These are phyloP conservation scores for Solanum chacoense DNA, from an alignment of 305 asterid species.

Conservation along the genomic window DNA sequence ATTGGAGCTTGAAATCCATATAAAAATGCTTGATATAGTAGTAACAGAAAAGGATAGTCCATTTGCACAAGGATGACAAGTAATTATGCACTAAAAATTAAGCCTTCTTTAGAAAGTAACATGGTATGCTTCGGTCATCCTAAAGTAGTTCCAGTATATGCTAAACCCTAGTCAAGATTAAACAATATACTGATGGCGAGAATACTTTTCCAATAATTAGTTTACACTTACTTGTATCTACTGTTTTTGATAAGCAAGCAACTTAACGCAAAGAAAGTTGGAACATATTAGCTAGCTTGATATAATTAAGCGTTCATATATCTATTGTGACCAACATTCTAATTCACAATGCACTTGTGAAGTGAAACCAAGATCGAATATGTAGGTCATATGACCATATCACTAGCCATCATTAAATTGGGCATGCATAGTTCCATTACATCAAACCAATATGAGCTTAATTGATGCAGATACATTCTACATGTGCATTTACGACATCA, in stretches of 20 bases:
- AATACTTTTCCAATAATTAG: not conserved
- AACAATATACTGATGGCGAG: not conserved
- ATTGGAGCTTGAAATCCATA: not conserved
- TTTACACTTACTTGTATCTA: not conserved
- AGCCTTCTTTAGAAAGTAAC: not conserved
- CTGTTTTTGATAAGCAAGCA: not conserved
- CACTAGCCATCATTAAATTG: not conserved
- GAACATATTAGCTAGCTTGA: not conserved
- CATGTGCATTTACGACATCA: not conserved
- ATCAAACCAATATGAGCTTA: not conserved
- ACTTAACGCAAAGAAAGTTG: not conserved
- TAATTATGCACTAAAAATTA: not conserved
- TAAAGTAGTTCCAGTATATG: not conserved
- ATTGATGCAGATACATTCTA: not conserved
- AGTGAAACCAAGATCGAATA: not conserved
- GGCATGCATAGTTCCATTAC: not conserved
- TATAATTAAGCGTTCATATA: not conserved
- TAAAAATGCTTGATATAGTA: not conserved
- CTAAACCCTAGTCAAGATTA: not conserved
- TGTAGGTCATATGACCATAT: not conserved
- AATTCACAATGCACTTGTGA: not conserved
- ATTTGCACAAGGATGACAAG: not conserved
- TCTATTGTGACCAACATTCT: not conserved
- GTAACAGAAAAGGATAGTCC: not conserved
- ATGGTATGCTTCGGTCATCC: not conserved